Percentiles rank a stretch among this genome's conserved stretches.
Conservation (phyloP, 805 yeast genomes). For the Candida silvicultrix region DNA sequence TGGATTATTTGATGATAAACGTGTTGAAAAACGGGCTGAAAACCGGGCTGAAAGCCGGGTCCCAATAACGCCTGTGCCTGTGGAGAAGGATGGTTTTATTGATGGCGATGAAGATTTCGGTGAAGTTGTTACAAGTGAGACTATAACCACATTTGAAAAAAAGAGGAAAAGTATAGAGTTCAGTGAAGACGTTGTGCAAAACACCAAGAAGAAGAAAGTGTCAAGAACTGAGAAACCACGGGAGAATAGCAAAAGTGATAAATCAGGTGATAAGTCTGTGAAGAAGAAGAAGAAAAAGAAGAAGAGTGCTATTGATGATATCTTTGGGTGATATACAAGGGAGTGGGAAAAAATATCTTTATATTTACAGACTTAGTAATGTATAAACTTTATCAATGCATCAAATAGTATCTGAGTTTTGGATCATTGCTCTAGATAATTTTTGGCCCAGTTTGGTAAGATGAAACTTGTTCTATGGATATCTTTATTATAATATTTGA, state of each 20-base stretch:
- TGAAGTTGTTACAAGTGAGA: neutral
- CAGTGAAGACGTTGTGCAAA: neutral
- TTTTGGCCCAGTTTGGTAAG: conserved; percentile 73
- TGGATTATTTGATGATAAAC: no score
- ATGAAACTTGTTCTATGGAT: conserved; percentile 73
- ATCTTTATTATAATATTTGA: conserved; percentile 58
- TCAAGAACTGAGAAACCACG: neutral
- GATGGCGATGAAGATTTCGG: conserved; percentile 2
- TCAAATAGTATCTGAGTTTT: no score
- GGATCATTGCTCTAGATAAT: conserved; percentile 14
- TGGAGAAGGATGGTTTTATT: neutral
- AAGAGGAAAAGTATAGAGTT: conserved; percentile 1
- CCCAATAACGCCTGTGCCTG: no score
- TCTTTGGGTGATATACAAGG: conserved; percentile 41
- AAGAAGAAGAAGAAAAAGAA: conserved; percentile 6
- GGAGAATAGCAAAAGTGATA: neutral
- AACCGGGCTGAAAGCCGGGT: no score
- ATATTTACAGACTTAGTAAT: neutral
- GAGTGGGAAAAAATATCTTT: no score
- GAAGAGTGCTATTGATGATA: conserved; percentile 57
- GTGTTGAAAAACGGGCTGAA: no score
- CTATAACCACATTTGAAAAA: neutral
- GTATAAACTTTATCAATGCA: no score
- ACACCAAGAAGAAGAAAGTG: conserved; percentile 10
- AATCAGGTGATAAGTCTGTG: neutral